Evolutionary conservation across 768 basidiomycete genomes (phyloP).

Genomic region (Mycena epipterygia): DNA sequence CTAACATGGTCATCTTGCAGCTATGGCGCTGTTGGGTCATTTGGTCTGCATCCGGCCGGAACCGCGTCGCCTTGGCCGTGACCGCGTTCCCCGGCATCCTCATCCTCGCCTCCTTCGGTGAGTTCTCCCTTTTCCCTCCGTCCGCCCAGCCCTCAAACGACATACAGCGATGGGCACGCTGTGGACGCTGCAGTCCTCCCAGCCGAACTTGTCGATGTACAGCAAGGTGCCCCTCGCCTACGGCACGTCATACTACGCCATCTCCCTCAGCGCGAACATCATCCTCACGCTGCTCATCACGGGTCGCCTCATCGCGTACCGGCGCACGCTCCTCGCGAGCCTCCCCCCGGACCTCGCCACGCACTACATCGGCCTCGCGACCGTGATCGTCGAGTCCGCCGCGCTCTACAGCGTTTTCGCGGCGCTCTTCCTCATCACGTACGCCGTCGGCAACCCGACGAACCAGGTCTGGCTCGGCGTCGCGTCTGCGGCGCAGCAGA

Average conservation of each 20-base stretch:
- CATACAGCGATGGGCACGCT: constrained; percentile 55
- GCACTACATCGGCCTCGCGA: constrained; percentile 52
- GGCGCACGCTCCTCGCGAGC: constrained; percentile 42
- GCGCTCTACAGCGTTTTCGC: constrained; percentile 58
- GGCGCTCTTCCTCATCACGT: constrained; percentile 56
- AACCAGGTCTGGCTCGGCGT: constrained; percentile 55
- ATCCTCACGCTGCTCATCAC: constrained; percentile 56
- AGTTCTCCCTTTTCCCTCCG: constrained; percentile 25
- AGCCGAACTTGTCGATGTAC: constrained; percentile 57
- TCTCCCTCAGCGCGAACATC: constrained; percentile 58
- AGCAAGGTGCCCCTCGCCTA: constrained; percentile 50
- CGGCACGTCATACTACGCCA: constrained; percentile 54
- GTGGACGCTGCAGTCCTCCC: constrained; percentile 59
- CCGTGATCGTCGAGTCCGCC: constrained; percentile 60
- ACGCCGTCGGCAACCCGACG: constrained; percentile 54
- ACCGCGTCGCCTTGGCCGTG: constrained; percentile 46
- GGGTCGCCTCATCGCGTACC: constrained; percentile 50
- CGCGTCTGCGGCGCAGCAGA: constrained; percentile 41
- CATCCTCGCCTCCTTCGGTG: constrained; percentile 58
- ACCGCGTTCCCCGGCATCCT: constrained; percentile 52
- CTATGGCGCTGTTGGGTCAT: constrained; percentile 64
- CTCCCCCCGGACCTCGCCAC: constrained; percentile 51
- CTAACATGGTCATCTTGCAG: constrained; percentile 38
- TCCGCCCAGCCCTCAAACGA: background rate
- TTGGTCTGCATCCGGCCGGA: constrained; percentile 54